Evolutionary conservation across 257 asterid species (phyloP).

Genomic region (Nicotiana obtusifolia): DNA sequence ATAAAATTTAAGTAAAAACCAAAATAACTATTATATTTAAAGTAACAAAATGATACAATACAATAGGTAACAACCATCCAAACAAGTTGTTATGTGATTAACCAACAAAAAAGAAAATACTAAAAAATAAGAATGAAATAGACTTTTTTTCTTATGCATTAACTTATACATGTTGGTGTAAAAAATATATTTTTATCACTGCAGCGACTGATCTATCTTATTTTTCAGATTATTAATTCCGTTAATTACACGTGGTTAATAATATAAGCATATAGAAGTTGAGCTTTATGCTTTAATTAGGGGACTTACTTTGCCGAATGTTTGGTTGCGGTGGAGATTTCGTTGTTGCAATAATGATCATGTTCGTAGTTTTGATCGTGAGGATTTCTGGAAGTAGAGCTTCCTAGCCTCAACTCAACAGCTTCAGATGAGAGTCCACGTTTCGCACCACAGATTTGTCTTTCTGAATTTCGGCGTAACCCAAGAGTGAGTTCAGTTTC

Average conservation of each 20-base stretch:
- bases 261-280: not conserved
- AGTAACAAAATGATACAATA: too few species aligned
- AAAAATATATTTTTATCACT: too few species aligned
- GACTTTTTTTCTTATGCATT: too few species aligned
- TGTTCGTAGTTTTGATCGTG: conserved; percentile 17
- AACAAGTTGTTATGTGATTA: too few species aligned
- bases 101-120: too few species aligned
- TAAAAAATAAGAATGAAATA: too few species aligned
- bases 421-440: conserved; percentile 35
- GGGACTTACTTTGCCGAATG: conserved; percentile 40
- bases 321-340: conserved; percentile 18
- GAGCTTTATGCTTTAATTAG: too few species aligned
- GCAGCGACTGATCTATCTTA: too few species aligned
- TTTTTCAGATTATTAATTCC: too few species aligned
- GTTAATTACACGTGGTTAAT: not conserved
- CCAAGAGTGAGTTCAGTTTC: conserved; percentile 66
- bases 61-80: too few species aligned
- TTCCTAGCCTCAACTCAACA: conserved; percentile 29
- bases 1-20: too few species aligned
- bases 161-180: not conserved
- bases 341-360: not conserved
- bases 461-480: conserved; percentile 30
- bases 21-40: too few species aligned
- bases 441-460: conserved; percentile 29
- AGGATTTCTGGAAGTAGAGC: not conserved